Evolutionary conservation across 495 filamentous ascomycete genomes (phyloP), one percentile per base, ranked within the genome.

Genomic region (Trichoderma erinaceum): DNA sequence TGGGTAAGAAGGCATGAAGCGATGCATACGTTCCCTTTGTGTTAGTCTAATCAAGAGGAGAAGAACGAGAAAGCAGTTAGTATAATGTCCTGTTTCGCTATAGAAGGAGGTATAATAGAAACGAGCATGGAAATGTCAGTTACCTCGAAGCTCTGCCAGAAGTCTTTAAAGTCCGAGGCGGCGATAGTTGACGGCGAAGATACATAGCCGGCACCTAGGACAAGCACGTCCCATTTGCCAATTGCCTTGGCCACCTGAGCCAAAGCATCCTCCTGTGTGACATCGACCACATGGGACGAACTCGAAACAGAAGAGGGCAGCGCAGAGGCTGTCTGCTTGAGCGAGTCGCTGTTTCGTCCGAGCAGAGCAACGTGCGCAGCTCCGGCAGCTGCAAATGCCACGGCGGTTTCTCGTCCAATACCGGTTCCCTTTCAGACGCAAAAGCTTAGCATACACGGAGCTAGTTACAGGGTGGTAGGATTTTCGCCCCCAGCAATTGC

Each of bases 301-400:
- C 23, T 18, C 25, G 56, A 29, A 6, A 32, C 56, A 16, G 56
- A 21, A 11, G 56, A 61, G 23, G 56, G 56, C 56, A 61, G 13
- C 13, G 56, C 56, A 13, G 56, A 18, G 13, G 56, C 56, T 10
- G 56, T 61, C 25, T 61, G 23, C 25, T 61, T 61, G 2, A 61
- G 56, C 25, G 56, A 61, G 10, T 12, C 56, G 3, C 29, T 25
- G 23, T 23, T 61, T 61, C 56, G 56, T 15, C 56, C 56, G 1
- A 61, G 56, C 25, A 61, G 16, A 10, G 56, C 56, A 32, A 61
- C 16, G 56, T 21, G 56, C 11, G 56, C 56, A 61, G 56, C 56
- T 32, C 80, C 83, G 7, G 80, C 76, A 46, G 72, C 61, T 56
- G 74, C 72, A 43, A 78, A 75, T 35, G 68, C 48, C 32, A 63